Evolutionary conservation across 1,284 basidiomycete genomes (phyloP), one percentile per base, ranked within the genome.

Genomic region (Macrocybe sp.): DNA sequence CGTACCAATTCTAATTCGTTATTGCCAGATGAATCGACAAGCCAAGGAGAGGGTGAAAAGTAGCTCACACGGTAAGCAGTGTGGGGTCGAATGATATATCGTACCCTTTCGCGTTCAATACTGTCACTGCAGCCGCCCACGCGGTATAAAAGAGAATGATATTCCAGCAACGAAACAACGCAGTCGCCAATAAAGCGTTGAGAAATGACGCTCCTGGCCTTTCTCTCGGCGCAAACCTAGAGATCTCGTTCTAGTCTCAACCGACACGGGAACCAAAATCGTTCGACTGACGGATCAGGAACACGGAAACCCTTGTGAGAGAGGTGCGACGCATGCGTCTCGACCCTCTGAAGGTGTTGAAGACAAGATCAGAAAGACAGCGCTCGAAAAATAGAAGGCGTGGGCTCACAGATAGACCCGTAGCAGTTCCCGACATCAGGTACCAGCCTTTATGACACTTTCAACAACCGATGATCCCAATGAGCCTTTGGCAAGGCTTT

Each of bases 101-200:
- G 52, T 75, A 65, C 4, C 73, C 72, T 38, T 68, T 67, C 34
- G 71, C 53, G 58, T 74, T 80, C 43, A 83, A 71, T 14, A 80
- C 55, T 2, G 72, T 70, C 32, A 85, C 70, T 14, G 74, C 58
- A 0, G 79, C 76, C 3, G 78, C 68, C 83, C 83, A 85, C 5
- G 60, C 78, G 12, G 67, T 68, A 55, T 81, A 83, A 64, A 84
- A 79, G 2, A 83, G 39, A 9, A 86, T 68, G 44, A 83, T 72
- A 54, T 83, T 80, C 82, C 81, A 85, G 63, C 81, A 85, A 48
- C 81, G 68, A 59, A 83, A 81, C 41, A 85, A 56, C 0, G 81
- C 77, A 0, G 81, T 85, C 2, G 82, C 80, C 4, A 84, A 65
- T 10, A 82, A 29, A 2, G 78, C 76, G 56, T 76, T 65, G 38